Percentiles rank a stretch among this genome's conserved stretches.
Conservation (phyloP, 169 alveolate species). For the Babesia bovis region DNA sequence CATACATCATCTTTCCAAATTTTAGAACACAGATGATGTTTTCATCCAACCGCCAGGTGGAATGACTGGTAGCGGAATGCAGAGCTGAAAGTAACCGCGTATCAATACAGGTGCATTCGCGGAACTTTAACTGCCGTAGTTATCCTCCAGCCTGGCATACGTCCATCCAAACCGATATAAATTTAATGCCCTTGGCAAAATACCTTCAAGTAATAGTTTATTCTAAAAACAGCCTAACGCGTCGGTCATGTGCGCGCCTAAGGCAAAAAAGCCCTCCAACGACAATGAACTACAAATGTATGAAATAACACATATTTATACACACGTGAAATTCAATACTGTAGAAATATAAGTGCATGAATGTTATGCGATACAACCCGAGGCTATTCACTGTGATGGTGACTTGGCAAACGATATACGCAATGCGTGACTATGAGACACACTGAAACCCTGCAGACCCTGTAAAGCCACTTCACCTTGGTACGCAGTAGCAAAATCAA, state of each 20-base stretch:
- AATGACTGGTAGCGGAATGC: not conserved
- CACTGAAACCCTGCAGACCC: slow-evolving; percentile 82
- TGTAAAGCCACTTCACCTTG: slow-evolving; percentile 82
- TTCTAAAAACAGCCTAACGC: not conserved
- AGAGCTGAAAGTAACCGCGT: not conserved
- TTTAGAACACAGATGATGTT: not conserved
- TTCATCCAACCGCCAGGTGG: not conserved
- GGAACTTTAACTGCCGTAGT: not conserved
- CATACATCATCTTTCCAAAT: not conserved
- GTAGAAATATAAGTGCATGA: slow-evolving; percentile 8
- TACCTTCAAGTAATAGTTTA: not conserved
- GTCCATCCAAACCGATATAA: not conserved
- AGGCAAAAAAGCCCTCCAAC: not conserved
- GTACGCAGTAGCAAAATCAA: slow-evolving; percentile 74
- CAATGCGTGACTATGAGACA: slow-evolving; percentile 76
- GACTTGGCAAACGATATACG: slow-evolving; percentile 73
- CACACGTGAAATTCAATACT: not conserved
- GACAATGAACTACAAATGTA: not conserved
- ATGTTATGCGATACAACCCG: not conserved
- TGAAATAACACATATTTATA: not conserved
- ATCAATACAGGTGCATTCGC: not conserved
- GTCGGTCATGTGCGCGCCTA: not conserved
- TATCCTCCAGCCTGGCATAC: not conserved
- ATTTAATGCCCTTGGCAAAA: not conserved
- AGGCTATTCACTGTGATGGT: not conserved